Evolutionary conservation across 441 rosid species (phyloP), one percentile per base, ranked within the genome.

Genomic region (Rhodomyrtus psidioides): DNA sequence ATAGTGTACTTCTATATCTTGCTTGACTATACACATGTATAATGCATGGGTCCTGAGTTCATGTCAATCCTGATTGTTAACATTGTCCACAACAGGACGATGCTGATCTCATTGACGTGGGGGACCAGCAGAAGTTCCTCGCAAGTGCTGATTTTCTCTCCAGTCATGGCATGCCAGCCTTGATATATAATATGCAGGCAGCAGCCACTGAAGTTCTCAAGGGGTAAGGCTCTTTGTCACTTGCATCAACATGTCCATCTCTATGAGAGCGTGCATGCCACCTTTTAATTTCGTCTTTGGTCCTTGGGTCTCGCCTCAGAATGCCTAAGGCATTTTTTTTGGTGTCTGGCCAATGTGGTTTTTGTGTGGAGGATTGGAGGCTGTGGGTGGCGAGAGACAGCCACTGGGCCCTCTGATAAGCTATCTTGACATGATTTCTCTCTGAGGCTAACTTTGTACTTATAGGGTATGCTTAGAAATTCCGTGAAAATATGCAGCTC

Each of bases 121-220:
- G 92, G 81, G 96, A 94, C 90, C 95, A 93, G 90, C 93, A 94
- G 87, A 95, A 91, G 55, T 96, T 92, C 91, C 90, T 97, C 53
- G 96, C 95, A 23, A 92, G 93, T 91, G 93, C 98, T 28, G 98
- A 95, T 90, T 95, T 89, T 94, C 96, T 96, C 87, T 93, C 96
- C 59, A 91, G 86, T 88, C 84, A 90, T 90, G 95, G 98, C 90
- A 42, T 95, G 92, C 89, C 87, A 14, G 53, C 87, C 59, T 88
- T 97, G 93, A 89, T 94, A 91, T 83, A 91, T 34, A 86, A 89
- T 89, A 92, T 97, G 91, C 95, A 93, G 87, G 88, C 26, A 86
- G 97, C 95, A 83, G 93, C 90, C 57, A 87, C 85, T 21, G 98
- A 96, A 90, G 95, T 92, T 89, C 90, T 97, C 53, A 92, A 93